These are phyloP conservation scores for Cutaneotrichosporon sp. DNA, from an alignment of 1,284 basidiomycete genomes.

Conservation along the genomic window DNA sequence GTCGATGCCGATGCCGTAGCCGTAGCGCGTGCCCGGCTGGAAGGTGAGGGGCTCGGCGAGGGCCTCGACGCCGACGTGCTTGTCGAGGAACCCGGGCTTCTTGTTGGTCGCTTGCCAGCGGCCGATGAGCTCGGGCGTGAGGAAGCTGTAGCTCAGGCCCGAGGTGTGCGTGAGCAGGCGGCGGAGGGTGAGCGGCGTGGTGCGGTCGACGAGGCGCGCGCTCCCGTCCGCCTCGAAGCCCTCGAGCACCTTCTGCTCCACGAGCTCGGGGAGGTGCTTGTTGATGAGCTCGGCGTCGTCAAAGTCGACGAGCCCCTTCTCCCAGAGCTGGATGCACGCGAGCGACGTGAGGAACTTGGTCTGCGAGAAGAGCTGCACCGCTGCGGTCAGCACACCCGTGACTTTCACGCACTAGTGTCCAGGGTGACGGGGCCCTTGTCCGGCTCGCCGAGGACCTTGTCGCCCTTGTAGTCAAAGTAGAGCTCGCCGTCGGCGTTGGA, in stretches of 20 bases:
- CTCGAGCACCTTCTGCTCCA: conserved; percentile 31
- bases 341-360: conserved; percentile 39
- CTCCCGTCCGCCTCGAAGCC: conserved; percentile 36
- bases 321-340: conserved; percentile 21
- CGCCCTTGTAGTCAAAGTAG: conserved; percentile 34
- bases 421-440: conserved; percentile 29
- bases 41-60: conserved; percentile 32
- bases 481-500: conserved; percentile 35
- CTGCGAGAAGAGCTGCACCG: conserved; percentile 40
- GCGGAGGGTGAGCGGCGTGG: conserved; percentile 38
- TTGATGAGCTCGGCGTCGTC: conserved; percentile 30
- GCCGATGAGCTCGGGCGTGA: conserved; percentile 1
- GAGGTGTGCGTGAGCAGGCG: conserved; percentile 44
- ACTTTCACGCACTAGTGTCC: conserved; percentile 42
- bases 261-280: conserved; percentile 39
- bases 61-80: conserved; percentile 21
- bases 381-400: conserved; percentile 18
- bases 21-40: conserved; percentile 40
- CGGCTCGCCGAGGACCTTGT: conserved; percentile 31
- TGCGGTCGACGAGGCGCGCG: conserved; percentile 29
- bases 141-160: conserved; percentile 20
- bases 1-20: conserved; percentile 45
- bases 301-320: conserved; percentile 21
- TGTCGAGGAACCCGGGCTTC: conserved; percentile 11
- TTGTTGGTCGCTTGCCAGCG: conserved; percentile 11